phyloP scores from a whole-genome alignment of 2,329 filamentous ascomycete genomes.

The Celoporthe dispersa region DNA sequence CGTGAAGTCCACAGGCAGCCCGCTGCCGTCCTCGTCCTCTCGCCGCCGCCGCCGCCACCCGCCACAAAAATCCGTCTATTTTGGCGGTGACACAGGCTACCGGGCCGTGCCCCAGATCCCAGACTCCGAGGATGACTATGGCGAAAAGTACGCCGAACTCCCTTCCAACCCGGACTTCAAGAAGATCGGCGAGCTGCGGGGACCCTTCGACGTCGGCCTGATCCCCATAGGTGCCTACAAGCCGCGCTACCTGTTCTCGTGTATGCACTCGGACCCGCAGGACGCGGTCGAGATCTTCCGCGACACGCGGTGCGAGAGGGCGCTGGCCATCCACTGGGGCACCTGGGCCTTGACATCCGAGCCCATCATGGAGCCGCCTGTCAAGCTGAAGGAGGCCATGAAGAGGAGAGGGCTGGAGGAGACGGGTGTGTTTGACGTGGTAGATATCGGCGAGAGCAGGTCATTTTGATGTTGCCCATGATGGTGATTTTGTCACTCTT shows the following conservation, averaged over 20 bases:
- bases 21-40: slow-evolving; percentile 48
- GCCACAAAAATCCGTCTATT: slow-evolving; percentile 71
- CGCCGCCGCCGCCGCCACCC: slow-evolving; percentile 53
- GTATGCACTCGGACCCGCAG: slow-evolving; percentile 84
- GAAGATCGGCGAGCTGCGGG: slow-evolving; percentile 77
- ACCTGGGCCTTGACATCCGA: slow-evolving; percentile 87
- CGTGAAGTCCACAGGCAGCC: slow-evolving; percentile 56
- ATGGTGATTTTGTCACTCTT: neutral
- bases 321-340: slow-evolving; percentile 92
- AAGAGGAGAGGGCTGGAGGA: slow-evolving; percentile 68
- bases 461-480: slow-evolving; percentile 60
- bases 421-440: slow-evolving; percentile 78
- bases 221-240: slow-evolving; percentile 93
- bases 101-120: slow-evolving; percentile 72
- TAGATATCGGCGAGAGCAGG: slow-evolving; percentile 81
- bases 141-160: slow-evolving; percentile 64
- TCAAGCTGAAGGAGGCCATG: slow-evolving; percentile 72
- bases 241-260: slow-evolving; percentile 72
- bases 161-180: slow-evolving; percentile 84
- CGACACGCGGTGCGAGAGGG: slow-evolving; percentile 77
- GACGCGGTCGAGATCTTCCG: slow-evolving; percentile 89
- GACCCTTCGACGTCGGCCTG: slow-evolving; percentile 87
- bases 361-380: slow-evolving; percentile 82
- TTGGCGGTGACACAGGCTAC: slow-evolving; percentile 91
- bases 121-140: slow-evolving; percentile 70